These are phyloP conservation scores for Agroathelia rolfsii DNA, from an alignment of 1,284 basidiomycete species.

Conservation along the genomic window DNA sequence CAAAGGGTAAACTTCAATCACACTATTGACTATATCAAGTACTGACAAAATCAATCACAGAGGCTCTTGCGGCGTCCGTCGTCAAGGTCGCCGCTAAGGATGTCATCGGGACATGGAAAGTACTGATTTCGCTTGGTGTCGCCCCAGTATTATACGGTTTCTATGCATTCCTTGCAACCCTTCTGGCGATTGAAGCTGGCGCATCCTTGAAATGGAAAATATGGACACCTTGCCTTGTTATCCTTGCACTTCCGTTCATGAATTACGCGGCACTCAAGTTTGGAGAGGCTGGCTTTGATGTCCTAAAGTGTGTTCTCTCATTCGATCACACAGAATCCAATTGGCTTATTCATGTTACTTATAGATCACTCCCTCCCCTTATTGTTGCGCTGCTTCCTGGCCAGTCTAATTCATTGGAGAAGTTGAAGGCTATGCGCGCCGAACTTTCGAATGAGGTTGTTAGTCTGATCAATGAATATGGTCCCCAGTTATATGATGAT, in stretches of 20 bases:
- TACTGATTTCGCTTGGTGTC: slow-evolving; percentile 87
- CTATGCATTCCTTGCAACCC: slow-evolving; percentile 77
- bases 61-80: slow-evolving; percentile 91
- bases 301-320: slow-evolving; percentile 73
- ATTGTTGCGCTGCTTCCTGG: slow-evolving; percentile 87
- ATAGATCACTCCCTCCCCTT: slow-evolving; percentile 84
- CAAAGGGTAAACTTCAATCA: slow-evolving; percentile 75
- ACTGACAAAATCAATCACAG: slow-evolving; percentile 34
- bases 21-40: slow-evolving; percentile 3
- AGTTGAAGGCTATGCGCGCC: slow-evolving; percentile 72
- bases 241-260: slow-evolving; percentile 76
- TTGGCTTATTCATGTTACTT: slow-evolving; percentile 9
- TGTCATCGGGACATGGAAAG: slow-evolving; percentile 97
- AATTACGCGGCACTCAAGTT: slow-evolving; percentile 96
- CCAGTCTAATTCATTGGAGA: slow-evolving; percentile 78
- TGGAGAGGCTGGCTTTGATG: slow-evolving; percentile 97
- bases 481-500: slow-evolving; percentile 81
- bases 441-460: slow-evolving; percentile 83
- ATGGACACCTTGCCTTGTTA: slow-evolving; percentile 74
- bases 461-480: slow-evolving; percentile 84
- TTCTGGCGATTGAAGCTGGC: slow-evolving; percentile 64
- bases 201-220: slow-evolving; percentile 57
- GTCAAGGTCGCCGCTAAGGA: slow-evolving; percentile 96
- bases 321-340: too few species aligned
- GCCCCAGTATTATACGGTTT: slow-evolving; percentile 82